These are phyloP conservation scores for Lichtheimia hyalospora DNA, from an alignment of 371 early-diverging fungal species.

Conservation along the genomic window DNA sequence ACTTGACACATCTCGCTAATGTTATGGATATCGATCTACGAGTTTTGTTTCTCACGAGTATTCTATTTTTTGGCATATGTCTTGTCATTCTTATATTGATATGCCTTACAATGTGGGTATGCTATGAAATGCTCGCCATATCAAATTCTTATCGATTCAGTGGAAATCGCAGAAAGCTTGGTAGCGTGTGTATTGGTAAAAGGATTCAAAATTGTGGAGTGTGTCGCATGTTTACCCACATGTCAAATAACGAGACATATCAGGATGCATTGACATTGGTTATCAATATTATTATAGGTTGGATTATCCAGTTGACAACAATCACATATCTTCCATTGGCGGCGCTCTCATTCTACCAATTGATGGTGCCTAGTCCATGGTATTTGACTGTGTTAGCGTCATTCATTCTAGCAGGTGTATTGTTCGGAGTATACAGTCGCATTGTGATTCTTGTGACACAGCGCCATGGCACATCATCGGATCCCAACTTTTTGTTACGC, in stretches of 20 bases:
- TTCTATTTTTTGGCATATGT: not conserved
- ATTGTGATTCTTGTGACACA: not conserved
- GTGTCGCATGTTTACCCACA: no score
- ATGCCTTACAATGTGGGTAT: not conserved
- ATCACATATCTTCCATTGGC: not conserved
- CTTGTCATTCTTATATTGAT: not conserved
- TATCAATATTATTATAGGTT: not conserved
- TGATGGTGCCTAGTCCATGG: not conserved
- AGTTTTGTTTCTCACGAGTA: not conserved
- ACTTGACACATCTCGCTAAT: not conserved
- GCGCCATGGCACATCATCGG: not conserved
- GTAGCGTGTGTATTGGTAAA: conserved; percentile 7
- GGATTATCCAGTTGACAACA: not conserved
- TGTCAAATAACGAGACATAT: no score
- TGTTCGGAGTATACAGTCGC: not conserved
- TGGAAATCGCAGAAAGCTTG: conserved; percentile 8
- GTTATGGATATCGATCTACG: not conserved
- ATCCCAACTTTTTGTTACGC: not conserved
- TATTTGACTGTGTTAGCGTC: not conserved
- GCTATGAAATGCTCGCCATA: not conserved
- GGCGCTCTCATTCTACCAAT: not conserved
- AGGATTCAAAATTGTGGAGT: no score
- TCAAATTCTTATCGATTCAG: conserved; percentile 4
- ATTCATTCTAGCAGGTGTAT: not conserved
- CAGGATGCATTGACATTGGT: no score